Evolutionary conservation across 768 basidiomycete species (phyloP).

Genomic region (Boletus reticulatus): DNA sequence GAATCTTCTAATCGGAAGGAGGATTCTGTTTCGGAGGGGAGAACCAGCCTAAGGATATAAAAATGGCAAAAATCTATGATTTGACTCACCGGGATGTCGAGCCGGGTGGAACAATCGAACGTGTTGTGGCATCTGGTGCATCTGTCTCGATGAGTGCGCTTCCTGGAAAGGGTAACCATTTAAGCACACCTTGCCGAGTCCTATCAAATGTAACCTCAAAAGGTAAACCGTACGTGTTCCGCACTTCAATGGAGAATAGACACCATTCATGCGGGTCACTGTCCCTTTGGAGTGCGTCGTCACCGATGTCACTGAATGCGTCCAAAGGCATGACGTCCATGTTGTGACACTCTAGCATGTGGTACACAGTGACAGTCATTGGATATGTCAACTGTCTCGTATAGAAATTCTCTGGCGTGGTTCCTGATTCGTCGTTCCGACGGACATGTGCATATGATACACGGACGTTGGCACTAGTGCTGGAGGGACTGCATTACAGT

Average conservation of each 20-base stretch:
- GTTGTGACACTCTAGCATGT: slow-evolving; percentile 83
- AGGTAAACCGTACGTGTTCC: slow-evolving; percentile 87
- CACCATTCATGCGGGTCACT: slow-evolving; percentile 71
- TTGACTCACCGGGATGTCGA: slow-evolving; percentile 70
- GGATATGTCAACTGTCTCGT: slow-evolving; percentile 88
- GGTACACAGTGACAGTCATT: slow-evolving; percentile 90
- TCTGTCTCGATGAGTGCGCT: slow-evolving; percentile 32
- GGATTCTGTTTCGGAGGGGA: slow-evolving; percentile 40
- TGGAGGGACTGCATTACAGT: slow-evolving; percentile 30
- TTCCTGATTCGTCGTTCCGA: slow-evolving; percentile 34
- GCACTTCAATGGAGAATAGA: slow-evolving; percentile 85
- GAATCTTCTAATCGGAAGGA: slow-evolving; percentile 73
- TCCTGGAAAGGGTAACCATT: neutral
- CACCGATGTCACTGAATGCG: slow-evolving; percentile 19
- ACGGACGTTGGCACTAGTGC: slow-evolving; percentile 75
- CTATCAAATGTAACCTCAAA: slow-evolving; percentile 85
- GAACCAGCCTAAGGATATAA: slow-evolving; percentile 4
- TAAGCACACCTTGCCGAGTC: slow-evolving; percentile 53
- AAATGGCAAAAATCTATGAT: neutral
- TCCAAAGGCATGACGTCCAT: slow-evolving; percentile 77
- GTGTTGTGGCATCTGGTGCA: slow-evolving; percentile 38
- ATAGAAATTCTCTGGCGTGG: slow-evolving; percentile 60
- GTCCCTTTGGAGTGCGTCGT: slow-evolving; percentile 34
- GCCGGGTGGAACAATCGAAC: slow-evolving; percentile 78
- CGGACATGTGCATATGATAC: slow-evolving; percentile 79